Evolutionary conservation across 2,329 filamentous ascomycete species (phyloP).

Genomic region (Curvularia eragrostidis): DNA sequence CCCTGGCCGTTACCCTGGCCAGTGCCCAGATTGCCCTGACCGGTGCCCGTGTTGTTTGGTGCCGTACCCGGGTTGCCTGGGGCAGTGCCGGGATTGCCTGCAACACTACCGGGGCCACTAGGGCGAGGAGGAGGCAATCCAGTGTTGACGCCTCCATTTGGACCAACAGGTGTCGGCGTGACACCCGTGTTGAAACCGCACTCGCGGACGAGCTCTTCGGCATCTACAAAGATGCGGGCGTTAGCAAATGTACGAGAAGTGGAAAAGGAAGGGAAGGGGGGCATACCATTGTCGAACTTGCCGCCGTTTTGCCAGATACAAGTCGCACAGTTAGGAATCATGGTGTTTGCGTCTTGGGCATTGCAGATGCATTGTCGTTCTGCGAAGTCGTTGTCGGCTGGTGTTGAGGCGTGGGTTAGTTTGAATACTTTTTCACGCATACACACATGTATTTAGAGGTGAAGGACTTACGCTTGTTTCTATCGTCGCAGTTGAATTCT

Average conservation of each 20-base stretch:
- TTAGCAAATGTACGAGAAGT: neutral
- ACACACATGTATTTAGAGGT: neutral
- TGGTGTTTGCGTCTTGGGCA: slow-evolving; percentile 6
- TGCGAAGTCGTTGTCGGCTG: slow-evolving; percentile 2
- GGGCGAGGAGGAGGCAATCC: neutral
- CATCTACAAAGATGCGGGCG: neutral
- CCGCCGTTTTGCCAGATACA: slow-evolving; percentile 10
- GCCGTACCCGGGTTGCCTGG: neutral
- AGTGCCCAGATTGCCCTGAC: neutral
- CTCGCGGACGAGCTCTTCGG: slow-evolving; percentile 4
- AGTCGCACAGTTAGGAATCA: slow-evolving; percentile 4
- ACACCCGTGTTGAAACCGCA: neutral
- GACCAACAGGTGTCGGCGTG: neutral
- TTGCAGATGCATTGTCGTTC: slow-evolving; percentile 14
- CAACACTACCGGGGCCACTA: neutral
- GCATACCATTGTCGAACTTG: slow-evolving; percentile 8
- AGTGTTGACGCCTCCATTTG: neutral
- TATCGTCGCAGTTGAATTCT: slow-evolving; percentile 6
- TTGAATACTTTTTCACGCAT: no score
- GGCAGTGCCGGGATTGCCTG: no score
- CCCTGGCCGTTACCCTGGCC: neutral
- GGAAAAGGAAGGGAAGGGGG: neutral
- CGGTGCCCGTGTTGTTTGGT: neutral
- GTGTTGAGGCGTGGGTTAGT: no score
- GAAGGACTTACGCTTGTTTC: slow-evolving; percentile 4